These are phyloP conservation scores for Backusella parvicylindrica DNA, from an alignment of 192 early-diverging fungal species.

Conservation along the genomic window DNA sequence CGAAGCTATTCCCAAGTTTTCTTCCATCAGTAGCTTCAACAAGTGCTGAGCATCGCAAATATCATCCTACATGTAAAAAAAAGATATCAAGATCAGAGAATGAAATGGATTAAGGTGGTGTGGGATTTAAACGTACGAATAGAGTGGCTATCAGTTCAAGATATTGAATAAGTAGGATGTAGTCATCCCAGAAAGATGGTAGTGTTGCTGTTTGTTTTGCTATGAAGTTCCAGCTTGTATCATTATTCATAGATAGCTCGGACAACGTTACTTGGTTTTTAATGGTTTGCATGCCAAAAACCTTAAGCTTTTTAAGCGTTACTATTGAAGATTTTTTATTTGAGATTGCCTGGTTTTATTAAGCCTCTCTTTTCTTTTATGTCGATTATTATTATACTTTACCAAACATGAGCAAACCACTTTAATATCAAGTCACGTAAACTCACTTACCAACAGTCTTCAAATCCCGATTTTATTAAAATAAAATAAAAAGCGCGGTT, in stretches of 20 bases:
- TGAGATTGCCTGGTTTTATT: too few species aligned
- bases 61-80: background rate
- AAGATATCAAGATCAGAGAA: background rate
- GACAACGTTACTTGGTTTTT: background rate
- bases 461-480: too few species aligned
- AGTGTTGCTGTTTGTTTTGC: background rate
- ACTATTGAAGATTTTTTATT: background rate
- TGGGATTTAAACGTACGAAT: conserved; percentile 15
- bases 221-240: background rate
- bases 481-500: too few species aligned
- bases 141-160: background rate
- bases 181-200: background rate
- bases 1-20: background rate
- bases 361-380: too few species aligned
- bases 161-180: background rate
- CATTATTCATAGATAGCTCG: conserved; percentile 3
- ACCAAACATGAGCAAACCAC: too few species aligned
- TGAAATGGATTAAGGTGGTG: too few species aligned
- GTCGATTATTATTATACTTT: too few species aligned
- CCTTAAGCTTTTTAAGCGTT: conserved; percentile 2
- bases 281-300: background rate
- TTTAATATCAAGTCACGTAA: too few species aligned
- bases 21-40: background rate
- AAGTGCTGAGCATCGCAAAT: background rate
- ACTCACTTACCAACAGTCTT: too few species aligned